phyloP scores from a whole-genome alignment of 208 protist species.

The Leptomonas seymouri region DNA sequence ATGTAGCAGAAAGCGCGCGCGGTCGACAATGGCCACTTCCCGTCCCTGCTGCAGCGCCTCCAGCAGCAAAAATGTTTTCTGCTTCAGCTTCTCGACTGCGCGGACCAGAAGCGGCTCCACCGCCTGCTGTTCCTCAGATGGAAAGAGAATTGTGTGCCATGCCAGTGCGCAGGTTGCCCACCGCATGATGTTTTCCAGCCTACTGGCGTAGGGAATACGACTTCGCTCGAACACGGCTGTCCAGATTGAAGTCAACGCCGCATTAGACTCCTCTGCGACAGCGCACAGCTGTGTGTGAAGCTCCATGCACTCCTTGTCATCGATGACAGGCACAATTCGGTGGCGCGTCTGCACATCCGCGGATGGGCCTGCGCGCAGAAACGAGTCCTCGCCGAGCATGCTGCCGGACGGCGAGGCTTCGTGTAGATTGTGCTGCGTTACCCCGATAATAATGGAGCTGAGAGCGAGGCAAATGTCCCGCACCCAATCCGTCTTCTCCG shows the following conservation, averaged over 20 bases:
- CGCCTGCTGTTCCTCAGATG: conserved; percentile 24
- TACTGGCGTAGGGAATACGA: conserved; percentile 40
- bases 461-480: conserved; percentile 70
- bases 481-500: conserved; percentile 73
- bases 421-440: conserved; percentile 37
- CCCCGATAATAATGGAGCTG: conserved; percentile 60
- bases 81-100: conserved; percentile 63
- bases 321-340: conserved; percentile 6
- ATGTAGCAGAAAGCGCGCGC: conserved; percentile 72
- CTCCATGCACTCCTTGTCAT: conserved; percentile 28
- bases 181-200: conserved; percentile 41
- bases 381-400: conserved; percentile 17
- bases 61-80: conserved; percentile 76
- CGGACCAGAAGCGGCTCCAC: conserved; percentile 46
- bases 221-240: conserved; percentile 26
- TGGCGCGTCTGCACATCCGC: conserved; percentile 20
- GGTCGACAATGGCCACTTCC: conserved; percentile 59
- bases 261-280: conserved; percentile 20
- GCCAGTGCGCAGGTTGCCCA: conserved; percentile 49
- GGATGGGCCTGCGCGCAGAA: conserved; percentile 34
- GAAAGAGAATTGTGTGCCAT: conserved; percentile 41
- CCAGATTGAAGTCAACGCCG: conserved; percentile 26
- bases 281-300: conserved; percentile 33
- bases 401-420: conserved; percentile 27
- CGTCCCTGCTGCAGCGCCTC: conserved; percentile 81